phyloP scores from a whole-genome alignment of 352 stramenopile genomes.

The Phytophthora aleatoria region DNA sequence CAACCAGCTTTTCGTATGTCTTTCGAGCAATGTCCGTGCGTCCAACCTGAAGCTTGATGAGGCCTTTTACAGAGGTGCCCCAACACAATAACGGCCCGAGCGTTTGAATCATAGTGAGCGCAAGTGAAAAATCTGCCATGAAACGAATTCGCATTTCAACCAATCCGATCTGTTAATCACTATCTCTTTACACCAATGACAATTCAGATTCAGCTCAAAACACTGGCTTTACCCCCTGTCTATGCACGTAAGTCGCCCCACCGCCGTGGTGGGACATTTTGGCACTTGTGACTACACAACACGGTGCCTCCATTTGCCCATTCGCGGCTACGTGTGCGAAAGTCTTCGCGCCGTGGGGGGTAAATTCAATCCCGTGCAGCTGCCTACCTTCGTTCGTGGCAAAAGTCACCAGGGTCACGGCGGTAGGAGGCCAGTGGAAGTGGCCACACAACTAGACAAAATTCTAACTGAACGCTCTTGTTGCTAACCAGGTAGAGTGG shows the following conservation, averaged over 20 bases:
- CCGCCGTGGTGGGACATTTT: conserved; percentile 33
- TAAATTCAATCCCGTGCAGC: conserved; percentile 2
- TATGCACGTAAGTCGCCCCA: conserved; percentile 22
- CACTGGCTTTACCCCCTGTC: conserved; percentile 25
- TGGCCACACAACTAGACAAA: conserved; percentile 2
- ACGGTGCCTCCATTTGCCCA: conserved; percentile 13
- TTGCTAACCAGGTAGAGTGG: conserved; percentile 10
- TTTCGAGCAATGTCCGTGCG: neutral
- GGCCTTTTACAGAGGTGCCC: conserved; percentile 1
- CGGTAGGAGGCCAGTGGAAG: conserved; percentile 24
- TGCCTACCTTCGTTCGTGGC: conserved; percentile 6
- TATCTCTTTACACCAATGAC: conserved; percentile 20
- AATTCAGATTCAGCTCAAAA: conserved; percentile 1
- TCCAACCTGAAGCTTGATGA: conserved; percentile 8
- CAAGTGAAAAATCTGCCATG: conserved; percentile 10
- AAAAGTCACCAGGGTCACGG: conserved; percentile 4
- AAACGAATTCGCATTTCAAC: conserved; percentile 12
- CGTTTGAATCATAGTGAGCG: conserved; percentile 8
- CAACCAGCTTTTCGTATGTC: conserved; percentile 1
- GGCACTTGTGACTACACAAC: conserved; percentile 9
- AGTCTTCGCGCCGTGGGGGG: conserved; percentile 7
- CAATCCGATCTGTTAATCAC: conserved; percentile 15
- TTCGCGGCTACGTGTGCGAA: conserved; percentile 1
- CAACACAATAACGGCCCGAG: conserved; percentile 6
- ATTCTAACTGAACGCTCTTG: neutral